phyloP scores from a whole-genome alignment of 805 yeast species.

The Metschnikowia arizonensis region DNA sequence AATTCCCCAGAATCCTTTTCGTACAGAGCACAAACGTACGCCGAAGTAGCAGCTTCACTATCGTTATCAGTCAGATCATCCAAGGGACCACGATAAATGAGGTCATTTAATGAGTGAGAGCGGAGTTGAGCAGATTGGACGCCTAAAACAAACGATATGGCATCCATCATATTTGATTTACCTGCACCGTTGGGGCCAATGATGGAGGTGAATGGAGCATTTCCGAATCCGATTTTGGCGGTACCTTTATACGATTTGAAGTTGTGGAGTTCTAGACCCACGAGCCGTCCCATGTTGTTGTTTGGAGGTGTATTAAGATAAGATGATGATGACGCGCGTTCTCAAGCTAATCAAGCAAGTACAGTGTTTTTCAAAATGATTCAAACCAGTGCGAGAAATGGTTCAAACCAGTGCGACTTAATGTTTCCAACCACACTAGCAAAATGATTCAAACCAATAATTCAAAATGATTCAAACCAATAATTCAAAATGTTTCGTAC shows the following conservation, averaged over 20 bases:
- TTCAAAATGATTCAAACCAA: too few relatives aligned
- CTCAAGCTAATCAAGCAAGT: too few relatives aligned
- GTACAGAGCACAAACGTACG: conserved; percentile 77
- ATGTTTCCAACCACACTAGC: too few relatives aligned
- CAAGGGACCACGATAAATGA: conserved; percentile 70
- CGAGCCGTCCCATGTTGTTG: conserved; percentile 68
- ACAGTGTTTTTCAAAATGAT: too few relatives aligned
- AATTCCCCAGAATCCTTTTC: conserved; percentile 57
- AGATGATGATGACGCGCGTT: conserved; percentile 1
- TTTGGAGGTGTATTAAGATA: background rate
- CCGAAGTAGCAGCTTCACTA: conserved; percentile 47
- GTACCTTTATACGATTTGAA: conserved; percentile 89
- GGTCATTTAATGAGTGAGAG: conserved; percentile 66
- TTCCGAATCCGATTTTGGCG: conserved; percentile 75
- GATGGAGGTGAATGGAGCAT: conserved; percentile 78
- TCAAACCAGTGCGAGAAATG: too few relatives aligned
- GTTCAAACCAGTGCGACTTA: background rate
- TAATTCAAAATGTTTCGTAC: too few relatives aligned
- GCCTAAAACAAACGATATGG: conserved; percentile 91
- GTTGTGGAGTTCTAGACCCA: conserved; percentile 74
- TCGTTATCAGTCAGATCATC: conserved; percentile 2
- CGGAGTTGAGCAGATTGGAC: conserved; percentile 71
- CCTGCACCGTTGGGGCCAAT: conserved; percentile 99
- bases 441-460: too few relatives aligned
- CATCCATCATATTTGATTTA: conserved; percentile 96